These are phyloP conservation scores for Schizophyllum commune DNA, from an alignment of 1,284 basidiomycete genomes.

Conservation along the genomic window DNA sequence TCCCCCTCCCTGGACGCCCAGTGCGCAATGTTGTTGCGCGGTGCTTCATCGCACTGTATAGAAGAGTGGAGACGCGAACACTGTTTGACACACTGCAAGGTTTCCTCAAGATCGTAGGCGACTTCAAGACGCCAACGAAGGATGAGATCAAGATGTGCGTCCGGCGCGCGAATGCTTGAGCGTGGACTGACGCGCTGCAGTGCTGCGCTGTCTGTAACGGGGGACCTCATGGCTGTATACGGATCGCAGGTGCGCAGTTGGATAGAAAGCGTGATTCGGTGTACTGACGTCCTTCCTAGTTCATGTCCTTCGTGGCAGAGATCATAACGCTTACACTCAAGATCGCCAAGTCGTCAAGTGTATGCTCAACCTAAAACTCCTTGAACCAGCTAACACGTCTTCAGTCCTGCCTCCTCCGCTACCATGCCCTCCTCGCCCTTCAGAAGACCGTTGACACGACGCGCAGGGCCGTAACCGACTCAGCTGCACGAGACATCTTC, in stretches of 20 bases:
- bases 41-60: constrained; percentile 76
- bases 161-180: not conserved
- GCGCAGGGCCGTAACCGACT: constrained; percentile 79
- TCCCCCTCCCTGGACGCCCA: constrained; percentile 79
- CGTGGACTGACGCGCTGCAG: constrained; percentile 28
- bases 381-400: not conserved
- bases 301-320: constrained; percentile 93
- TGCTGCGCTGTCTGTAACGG: constrained; percentile 75
- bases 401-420: constrained; percentile 51
- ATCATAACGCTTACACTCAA: constrained; percentile 62
- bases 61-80: constrained; percentile 73
- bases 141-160: constrained; percentile 64
- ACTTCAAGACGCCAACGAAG: constrained; percentile 52
- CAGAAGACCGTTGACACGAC: constrained; percentile 72
- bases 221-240: constrained; percentile 79
- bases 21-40: constrained; percentile 74
- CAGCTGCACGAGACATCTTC: constrained; percentile 72
- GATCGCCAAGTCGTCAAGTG: constrained; percentile 63
- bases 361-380: constrained; percentile 21
- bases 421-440: constrained; percentile 73
- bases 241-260: constrained; percentile 65
- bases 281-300: constrained; percentile 35
- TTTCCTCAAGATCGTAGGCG: constrained; percentile 67
- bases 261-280: not conserved
- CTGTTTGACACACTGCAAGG: constrained; percentile 85